Base-by-base conservation (phyloP, 192 early-diverging fungal genomes). In the Paraglomus occultum region DNA sequence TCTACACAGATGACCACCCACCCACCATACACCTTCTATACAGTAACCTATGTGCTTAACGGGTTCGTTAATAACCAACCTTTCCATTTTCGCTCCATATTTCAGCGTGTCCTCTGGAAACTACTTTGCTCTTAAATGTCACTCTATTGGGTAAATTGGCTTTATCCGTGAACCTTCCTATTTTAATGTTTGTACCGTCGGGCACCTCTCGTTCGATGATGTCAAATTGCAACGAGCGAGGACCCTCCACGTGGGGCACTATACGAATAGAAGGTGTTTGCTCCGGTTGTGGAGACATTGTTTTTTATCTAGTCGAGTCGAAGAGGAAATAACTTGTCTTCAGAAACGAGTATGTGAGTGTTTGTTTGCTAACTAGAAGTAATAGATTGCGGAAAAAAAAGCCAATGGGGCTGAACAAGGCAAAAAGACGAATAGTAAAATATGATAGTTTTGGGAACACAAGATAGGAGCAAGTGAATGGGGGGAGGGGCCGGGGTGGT, bases 91-190 rank as follows among this genome's bases (percentile, higher is more conserved):
- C 90, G 8, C 85, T 84, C 89, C 93, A 97, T 57, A 99, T 88
- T 75, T 97, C 96, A 3, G 95, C 95, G 68, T 99, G 96, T 67
- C 84, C 89, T 47, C 96, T 85, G 57, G 87, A 89, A 6, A 98
- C 96, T 52, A 99, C 96, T 76, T 99, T 99, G 79, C 87, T 89
- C 77, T 91, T 89, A 82, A 93, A 93, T 42, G 89, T 89, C 48
- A 93, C 84, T 20, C 87, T 80, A 75, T 91, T 90, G 75, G 85
- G 80, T 55, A 74, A 51, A 14, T 66, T 48, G 18, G 85, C 80
- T 70, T 83, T 84, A 65, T 91, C 90, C 2, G 88, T 89, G 72
- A 89, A 91, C 51, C 91, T 81, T 4, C 90, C 90, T 58, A 92
- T 88, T 69, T 90, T 89, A 40, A 91, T 76, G 5, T 83, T 51